Base-by-base conservation (phyloP, 2,329 filamentous ascomycete genomes). In the Cladophialophora carrionii region DNA sequence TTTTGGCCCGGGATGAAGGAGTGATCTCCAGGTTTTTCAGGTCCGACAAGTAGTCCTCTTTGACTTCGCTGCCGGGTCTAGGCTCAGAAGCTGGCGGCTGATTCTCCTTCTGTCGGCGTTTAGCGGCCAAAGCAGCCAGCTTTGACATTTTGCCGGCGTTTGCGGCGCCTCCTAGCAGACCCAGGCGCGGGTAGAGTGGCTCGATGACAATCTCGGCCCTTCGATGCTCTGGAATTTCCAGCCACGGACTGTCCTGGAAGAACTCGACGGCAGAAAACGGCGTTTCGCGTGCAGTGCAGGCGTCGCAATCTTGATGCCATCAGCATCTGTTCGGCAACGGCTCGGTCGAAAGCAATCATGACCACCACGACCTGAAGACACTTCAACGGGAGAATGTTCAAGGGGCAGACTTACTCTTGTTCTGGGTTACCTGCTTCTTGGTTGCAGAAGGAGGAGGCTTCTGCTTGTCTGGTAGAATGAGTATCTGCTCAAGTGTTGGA, bases 161-260 rank as follows among this genome's bases (percentile, higher is more conserved):
- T n/a, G 77, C 84, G 8, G 87, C 85, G 37, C 95, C 96, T 32
- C 95, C 96, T 2, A 96, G 78, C 0, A 99, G 81, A 1, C 92
- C 89, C 20, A 88, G 85, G 55, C 79, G 81, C 60, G 84, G 87
- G 68, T 79, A 79, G 41, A 84, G 64, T 76, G 83, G 86, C 48
- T 88, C 82, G 57, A 90, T 78, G 43, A 93, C 84, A 17, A 89
- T 82, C 17, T 82, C 75, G 43, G 89, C 85, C 70, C 85, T 83
- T 32, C 90, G 86, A 54, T 89, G 78, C 46, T 77, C 72, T 24
- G 92, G 90, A 10, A 94, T 81, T 59, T 88, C 84, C 61, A 92
- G 83, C 94, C 95, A 99, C 0, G 93, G 91, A 74, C 90, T 90
- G 74, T 96, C 93, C 73, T 82, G 79, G 76, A 97, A 99, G 77